phyloP scores from a whole-genome alignment of 257 asterid genomes.

The Nicotiana tomentosiformis region DNA sequence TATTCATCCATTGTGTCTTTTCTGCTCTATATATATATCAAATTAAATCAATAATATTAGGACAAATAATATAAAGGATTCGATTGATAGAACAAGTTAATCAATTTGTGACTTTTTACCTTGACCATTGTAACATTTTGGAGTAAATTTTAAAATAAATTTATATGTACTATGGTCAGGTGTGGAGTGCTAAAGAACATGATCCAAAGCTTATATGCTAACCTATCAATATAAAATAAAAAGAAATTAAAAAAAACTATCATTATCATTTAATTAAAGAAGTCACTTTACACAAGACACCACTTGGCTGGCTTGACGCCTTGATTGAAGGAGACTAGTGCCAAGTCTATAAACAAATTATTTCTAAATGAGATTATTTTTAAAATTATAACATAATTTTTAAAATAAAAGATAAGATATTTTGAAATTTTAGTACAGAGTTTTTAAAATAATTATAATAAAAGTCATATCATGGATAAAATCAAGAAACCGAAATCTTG shows the following conservation, averaged over 20 bases:
- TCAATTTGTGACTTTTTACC: no score
- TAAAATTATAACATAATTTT: no score
- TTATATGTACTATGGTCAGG: neutral
- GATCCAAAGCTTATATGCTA: neutral
- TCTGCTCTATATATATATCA: neutral
- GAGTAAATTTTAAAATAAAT: neutral
- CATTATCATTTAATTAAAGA: neutral
- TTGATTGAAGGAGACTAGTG: constrained; percentile 2
- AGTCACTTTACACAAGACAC: neutral
- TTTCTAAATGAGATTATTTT: no score
- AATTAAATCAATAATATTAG: neutral
- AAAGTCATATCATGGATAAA: no score
- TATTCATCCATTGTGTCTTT: neutral
- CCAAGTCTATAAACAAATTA: neutral
- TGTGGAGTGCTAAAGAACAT: neutral
- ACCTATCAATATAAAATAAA: neutral
- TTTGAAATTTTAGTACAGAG: no score
- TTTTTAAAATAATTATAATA: no score
- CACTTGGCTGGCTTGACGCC: neutral
- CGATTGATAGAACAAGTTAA: no score
- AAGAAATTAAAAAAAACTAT: neutral
- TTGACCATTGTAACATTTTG: no score
- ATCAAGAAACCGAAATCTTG: no score
- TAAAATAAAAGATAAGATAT: no score
- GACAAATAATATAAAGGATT: neutral